These are phyloP conservation scores for Magnusiomyces suaveolens DNA, from an alignment of 1,139 yeast species.

Conservation along the genomic window DNA sequence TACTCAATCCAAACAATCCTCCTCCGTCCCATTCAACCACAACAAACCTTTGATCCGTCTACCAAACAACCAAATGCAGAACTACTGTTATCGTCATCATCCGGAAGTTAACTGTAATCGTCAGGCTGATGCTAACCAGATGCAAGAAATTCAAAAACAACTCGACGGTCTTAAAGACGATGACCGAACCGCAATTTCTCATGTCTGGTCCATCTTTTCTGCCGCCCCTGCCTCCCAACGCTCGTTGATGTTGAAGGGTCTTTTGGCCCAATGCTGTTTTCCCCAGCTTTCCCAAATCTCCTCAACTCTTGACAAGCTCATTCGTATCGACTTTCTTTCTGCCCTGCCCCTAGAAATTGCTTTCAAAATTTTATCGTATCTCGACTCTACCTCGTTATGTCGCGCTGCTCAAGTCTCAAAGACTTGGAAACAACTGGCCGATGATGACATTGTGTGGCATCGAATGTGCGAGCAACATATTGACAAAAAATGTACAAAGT, in stretches of 20 bases:
- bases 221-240: slow-evolving; percentile 65
- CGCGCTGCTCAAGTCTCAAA: slow-evolving; percentile 87
- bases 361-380: slow-evolving; percentile 71
- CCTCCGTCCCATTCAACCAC: neutral
- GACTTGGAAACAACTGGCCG: slow-evolving; percentile 81
- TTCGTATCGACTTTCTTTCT: slow-evolving; percentile 78
- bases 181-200: slow-evolving; percentile 63
- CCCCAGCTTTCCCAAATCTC: slow-evolving; percentile 83
- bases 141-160: slow-evolving; percentile 47
- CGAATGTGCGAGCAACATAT: slow-evolving; percentile 98
- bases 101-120: slow-evolving; percentile 72
- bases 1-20: neutral
- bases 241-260: slow-evolving; percentile 67
- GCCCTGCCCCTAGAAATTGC: slow-evolving; percentile 81
- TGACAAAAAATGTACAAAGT: slow-evolving; percentile 91
- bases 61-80: slow-evolving; percentile 9
- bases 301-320: slow-evolving; percentile 65
- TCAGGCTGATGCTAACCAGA: slow-evolving; percentile 55
- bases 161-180: slow-evolving; percentile 41
- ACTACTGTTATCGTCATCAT: slow-evolving; percentile 81
- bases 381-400: slow-evolving; percentile 86
- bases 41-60: slow-evolving; percentile 1
- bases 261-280: slow-evolving; percentile 84
- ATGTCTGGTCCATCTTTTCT: slow-evolving; percentile 70
- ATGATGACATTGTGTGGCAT: slow-evolving; percentile 96